Percentiles rank a stretch among this genome's conserved stretches.
Evolutionary conservation across 495 filamentous ascomycete species (phyloP).

Genomic region (Pseudomonodictys pantanalensis): DNA sequence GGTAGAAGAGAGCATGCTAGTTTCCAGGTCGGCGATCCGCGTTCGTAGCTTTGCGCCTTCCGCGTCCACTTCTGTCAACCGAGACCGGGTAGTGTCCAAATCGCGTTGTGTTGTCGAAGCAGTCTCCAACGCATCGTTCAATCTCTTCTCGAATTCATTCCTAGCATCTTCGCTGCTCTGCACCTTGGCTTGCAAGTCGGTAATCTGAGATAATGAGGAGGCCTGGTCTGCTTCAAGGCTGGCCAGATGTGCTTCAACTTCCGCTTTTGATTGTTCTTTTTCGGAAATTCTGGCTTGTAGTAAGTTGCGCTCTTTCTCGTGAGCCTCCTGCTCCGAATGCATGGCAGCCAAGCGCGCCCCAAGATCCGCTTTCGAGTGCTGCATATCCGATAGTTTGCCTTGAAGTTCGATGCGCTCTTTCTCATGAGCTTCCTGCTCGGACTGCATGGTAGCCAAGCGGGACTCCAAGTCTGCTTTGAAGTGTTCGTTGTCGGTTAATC

Average conservation of each 20-base stretch:
- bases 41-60: not conserved
- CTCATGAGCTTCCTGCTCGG: too few relatives aligned
- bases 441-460: too few relatives aligned
- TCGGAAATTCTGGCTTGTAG: not conserved
- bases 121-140: not conserved
- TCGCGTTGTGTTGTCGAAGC: not conserved
- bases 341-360: not conserved
- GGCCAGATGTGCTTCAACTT: not conserved
- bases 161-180: not conserved
- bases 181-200: not conserved
- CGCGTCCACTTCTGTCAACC: not conserved
- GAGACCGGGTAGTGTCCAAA: not conserved
- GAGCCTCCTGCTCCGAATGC: not conserved
- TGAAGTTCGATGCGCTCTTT: too few relatives aligned
- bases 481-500: too few relatives aligned
- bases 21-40: not conserved
- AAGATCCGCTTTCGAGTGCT: constrained; percentile 2
- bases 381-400: too few relatives aligned
- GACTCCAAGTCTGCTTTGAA: too few relatives aligned
- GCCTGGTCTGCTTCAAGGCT: not conserved
- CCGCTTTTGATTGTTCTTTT: not conserved
- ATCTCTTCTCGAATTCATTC: not conserved
- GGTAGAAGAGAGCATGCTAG: not conserved
- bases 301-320: not conserved
- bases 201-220: not conserved